Base-by-base conservation (phyloP, 208 protist species). In the Spongospora subterranea region DNA sequence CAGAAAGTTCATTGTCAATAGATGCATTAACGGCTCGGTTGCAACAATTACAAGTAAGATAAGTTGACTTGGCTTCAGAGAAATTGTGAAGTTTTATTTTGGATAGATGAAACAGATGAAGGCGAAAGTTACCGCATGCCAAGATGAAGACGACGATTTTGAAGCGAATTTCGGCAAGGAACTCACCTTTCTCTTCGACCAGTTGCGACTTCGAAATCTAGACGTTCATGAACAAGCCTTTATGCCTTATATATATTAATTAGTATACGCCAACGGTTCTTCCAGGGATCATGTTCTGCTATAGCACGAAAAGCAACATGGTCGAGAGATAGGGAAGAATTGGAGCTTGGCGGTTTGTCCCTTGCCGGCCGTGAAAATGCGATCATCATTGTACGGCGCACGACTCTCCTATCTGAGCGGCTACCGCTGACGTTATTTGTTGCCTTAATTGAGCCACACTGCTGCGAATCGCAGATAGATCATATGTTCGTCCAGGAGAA, bases 321-420 rank as follows among this genome's bases (percentile, higher is more conserved):
- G n/a, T n/a, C n/a, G n/a, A n/a, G n/a, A n/a, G n/a, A n/a, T n/a
- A n/a, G n/a, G n/a, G n/a, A n/a, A n/a, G n/a, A n/a, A n/a, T n/a
- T n/a, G n/a, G n/a, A n/a, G n/a, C n/a, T n/a, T n/a, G n/a, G n/a
- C n/a, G n/a, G n/a, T n/a, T n/a, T n/a, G n/a, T n/a, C n/a, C n/a
- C n/a, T n/a, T n/a, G n/a, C n/a, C n/a, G n/a, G n/a, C n/a, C n/a
- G n/a, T n/a, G n/a, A n/a, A n/a, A n/a, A n/a, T 60, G 50, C 24
- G 50, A 60, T 6, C 6, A n/a, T 35, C n/a, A 82, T 82, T 82
- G 71, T n/a, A 82, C 35, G 6, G 71, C 71, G n/a, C 71, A 82
- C 35, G 71, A 82, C 35, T 82, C 71, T n/a, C 71, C 71, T 39
- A 82, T 13, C 6, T 43, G 71, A 43, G 71, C n/a, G 13, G 71